A percentile compares a stretch with the other conserved stretches of the same genome.
Conservation (phyloP, 1,284 basidiomycete species). For the Xanthoconium separans region DNA sequence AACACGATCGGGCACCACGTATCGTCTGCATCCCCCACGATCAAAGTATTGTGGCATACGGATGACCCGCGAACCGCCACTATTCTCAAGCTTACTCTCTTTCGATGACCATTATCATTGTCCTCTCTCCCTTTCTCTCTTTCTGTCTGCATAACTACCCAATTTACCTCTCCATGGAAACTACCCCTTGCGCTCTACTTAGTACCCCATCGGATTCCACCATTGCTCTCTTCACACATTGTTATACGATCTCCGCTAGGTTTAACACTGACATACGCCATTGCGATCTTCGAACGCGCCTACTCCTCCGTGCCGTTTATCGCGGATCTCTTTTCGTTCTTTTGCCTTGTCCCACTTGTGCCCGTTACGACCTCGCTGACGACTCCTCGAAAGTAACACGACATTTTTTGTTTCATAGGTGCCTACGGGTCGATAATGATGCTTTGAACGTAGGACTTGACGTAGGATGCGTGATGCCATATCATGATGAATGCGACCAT, state of each 20-base stretch:
- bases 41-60: background rate
- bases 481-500: background rate
- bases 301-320: background rate
- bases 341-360: background rate
- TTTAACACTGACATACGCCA: slow-evolving; percentile 10
- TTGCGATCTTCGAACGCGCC: background rate
- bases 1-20: background rate
- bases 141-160: slow-evolving; percentile 16
- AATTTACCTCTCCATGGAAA: slow-evolving; percentile 18
- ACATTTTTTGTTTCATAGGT: background rate
- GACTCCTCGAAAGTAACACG: slow-evolving; percentile 13
- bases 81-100: background rate
- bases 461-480: background rate
- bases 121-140: background rate
- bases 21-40: background rate
- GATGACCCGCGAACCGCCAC: background rate
- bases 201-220: slow-evolving; percentile 3
- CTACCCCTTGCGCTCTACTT: slow-evolving; percentile 2
- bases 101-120: background rate
- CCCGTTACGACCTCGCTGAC: slow-evolving; percentile 18
- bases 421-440: background rate
- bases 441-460: too few relatives aligned
- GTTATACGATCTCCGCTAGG: slow-evolving; percentile 9
- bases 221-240: slow-evolving; percentile 4
- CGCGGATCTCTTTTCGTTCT: background rate